Base-by-base conservation (phyloP, 116 monocot species). In the Zostera marina region DNA sequence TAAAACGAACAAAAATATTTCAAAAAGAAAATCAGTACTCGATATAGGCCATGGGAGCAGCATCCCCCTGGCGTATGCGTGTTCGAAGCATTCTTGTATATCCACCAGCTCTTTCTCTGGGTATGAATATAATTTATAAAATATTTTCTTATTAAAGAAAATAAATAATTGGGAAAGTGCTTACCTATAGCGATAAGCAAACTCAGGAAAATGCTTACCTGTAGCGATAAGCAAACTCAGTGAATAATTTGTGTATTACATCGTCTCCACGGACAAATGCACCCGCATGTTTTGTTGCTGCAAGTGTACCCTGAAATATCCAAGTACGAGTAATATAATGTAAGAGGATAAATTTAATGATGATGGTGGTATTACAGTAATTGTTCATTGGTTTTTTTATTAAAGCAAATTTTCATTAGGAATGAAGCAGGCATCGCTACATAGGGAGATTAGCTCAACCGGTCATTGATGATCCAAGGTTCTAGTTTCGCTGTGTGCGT, bases 41-140 rank as follows among this genome's bases (percentile, higher is more conserved):
- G 9, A 94, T 94, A 64, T 94, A 88, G 25, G 94, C 94, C 94
- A 94, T 88, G 17, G 94, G 82, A 60, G 88, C 88, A 63, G 94
- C 94, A 80, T 94, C 88, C 11, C 94, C 94, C 70, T 82, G 74
- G 42, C 94, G 61, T 72, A 94, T 94, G 59, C 94, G 83, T 41
- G 94, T 94, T 47, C 88, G 77, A 53, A 94, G 77, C 17, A 94
- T 19, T 65, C 94, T 85, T 68, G 94, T 94, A 62, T 94, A 94
- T 9, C 94, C 94, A 75, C 94, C 94, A 62, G 82, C 88, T 76
- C 94, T 68, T 26, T 88, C 77, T 51, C 93, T 94, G 63, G 24
- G 46, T 42, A 44, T 22, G 13, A 60, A 32, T 26, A 13, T n/a
- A 49, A 17, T 49, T 49, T 49, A 49, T 14, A 22, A 55, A 55